These are phyloP conservation scores for Lentinula aciculospora DNA, from an alignment of 768 basidiomycete species.

Conservation along the genomic window DNA sequence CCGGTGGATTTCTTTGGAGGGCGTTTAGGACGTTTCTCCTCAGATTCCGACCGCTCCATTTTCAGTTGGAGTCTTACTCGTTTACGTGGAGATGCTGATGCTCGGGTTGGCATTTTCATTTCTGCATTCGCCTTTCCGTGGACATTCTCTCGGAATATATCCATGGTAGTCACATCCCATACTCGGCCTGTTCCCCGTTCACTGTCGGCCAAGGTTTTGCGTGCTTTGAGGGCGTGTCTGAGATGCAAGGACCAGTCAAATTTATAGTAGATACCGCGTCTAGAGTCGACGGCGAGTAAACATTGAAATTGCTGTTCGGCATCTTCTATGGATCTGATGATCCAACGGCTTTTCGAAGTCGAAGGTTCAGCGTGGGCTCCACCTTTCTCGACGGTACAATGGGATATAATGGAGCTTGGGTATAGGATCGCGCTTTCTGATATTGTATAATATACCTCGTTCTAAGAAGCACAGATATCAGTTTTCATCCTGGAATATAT, in stretches of 20 bases:
- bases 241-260: constrained; percentile 55
- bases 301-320: constrained; percentile 44
- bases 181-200: constrained; percentile 33
- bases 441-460: constrained; percentile 71
- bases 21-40: background rate
- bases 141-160: background rate
- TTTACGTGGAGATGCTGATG: background rate
- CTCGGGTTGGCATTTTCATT: background rate
- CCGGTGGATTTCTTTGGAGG: background rate
- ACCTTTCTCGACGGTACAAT: constrained; percentile 41
- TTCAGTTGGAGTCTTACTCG: background rate
- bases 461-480: constrained; percentile 33
- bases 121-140: background rate
- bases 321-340: constrained; percentile 13
- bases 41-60: background rate
- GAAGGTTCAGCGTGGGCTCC: constrained; percentile 12
- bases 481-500: background rate
- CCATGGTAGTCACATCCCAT: constrained; percentile 35
- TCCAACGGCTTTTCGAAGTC: constrained; percentile 8
- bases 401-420: constrained; percentile 45
- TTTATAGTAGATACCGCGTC: constrained; percentile 56
- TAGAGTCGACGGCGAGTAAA: constrained; percentile 49
- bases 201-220: constrained; percentile 18
- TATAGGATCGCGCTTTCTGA: constrained; percentile 39
- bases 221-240: constrained; percentile 30